Evolutionary conservation across 306 rosid species (phyloP).

Genomic region (Rosa multiflora): DNA sequence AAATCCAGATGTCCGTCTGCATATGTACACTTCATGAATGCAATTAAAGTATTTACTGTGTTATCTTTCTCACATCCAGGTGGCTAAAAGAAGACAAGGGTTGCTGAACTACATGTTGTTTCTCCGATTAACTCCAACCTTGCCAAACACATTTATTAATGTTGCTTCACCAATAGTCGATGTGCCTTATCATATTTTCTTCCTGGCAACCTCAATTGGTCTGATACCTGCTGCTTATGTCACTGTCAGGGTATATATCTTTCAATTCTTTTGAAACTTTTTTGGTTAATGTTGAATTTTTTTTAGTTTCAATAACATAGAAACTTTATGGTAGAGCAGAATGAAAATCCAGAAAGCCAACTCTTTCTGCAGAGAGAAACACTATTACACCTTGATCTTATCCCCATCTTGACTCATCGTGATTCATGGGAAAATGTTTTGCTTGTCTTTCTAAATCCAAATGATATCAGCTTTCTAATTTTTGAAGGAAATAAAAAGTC

Average conservation of each 20-base stretch:
- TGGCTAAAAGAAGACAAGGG: slow-evolving; percentile 70
- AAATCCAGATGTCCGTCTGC: slow-evolving; percentile 12
- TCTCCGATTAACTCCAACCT: slow-evolving; percentile 87
- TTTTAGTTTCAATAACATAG: background rate
- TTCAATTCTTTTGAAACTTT: background rate
- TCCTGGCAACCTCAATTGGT: slow-evolving; percentile 74
- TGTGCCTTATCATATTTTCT: slow-evolving; percentile 88
- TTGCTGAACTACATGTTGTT: slow-evolving; percentile 95
- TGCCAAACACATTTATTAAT: slow-evolving; percentile 93
- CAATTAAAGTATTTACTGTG: slow-evolving; percentile 1
- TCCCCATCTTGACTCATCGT: background rate
- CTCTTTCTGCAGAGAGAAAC: background rate
- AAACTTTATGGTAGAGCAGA: background rate
- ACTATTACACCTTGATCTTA: background rate
- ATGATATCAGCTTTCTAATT: background rate
- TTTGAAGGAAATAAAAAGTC: background rate
- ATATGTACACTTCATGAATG: background rate
- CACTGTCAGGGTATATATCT: slow-evolving; percentile 76
- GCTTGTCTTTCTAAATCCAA: background rate
- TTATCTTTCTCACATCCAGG: slow-evolving; percentile 46
- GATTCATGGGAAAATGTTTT: background rate
- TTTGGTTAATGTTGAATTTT: background rate
- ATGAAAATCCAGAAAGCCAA: background rate
- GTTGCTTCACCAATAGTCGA: slow-evolving; percentile 95
- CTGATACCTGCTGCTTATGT: slow-evolving; percentile 92